Percentiles rank a stretch among this genome's conserved stretches.
These are phyloP conservation scores for Coemansia reversa DNA, from an alignment of 192 early-diverging fungal species.

Conservation along the genomic window DNA sequence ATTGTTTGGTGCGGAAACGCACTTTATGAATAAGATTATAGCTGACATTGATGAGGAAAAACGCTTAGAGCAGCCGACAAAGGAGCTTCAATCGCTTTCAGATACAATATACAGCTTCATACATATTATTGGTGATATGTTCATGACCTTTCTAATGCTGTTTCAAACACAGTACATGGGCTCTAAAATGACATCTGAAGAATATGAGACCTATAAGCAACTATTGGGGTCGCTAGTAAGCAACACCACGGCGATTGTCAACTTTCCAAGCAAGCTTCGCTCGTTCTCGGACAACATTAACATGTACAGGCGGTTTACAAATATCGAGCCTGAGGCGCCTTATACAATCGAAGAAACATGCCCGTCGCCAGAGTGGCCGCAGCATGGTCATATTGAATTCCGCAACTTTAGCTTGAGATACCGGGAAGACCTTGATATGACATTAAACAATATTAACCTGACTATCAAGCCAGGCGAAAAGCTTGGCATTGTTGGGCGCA, in stretches of 20 bases:
- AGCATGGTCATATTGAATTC: constrained; percentile 59
- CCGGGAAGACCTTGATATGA: constrained; percentile 49
- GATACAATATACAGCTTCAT: constrained; percentile 52
- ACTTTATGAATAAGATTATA: constrained; percentile 59
- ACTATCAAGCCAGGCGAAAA: constrained; percentile 53
- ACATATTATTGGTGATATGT: constrained; percentile 46
- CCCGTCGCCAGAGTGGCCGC: constrained; percentile 68
- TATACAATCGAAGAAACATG: constrained; percentile 36
- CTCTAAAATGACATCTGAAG: constrained; percentile 17
- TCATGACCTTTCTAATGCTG: constrained; percentile 13
- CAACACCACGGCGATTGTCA: constrained; percentile 7
- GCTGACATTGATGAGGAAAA: constrained; percentile 62
- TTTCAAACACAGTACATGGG: constrained; percentile 20
- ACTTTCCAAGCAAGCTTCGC: constrained; percentile 12
- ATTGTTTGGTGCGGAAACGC: constrained; percentile 58
- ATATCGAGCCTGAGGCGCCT: constrained; percentile 43
- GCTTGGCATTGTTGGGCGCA: constrained; percentile 65
- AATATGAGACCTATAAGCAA: constrained; percentile 10
- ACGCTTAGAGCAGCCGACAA: constrained; percentile 52
- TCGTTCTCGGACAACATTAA: constrained; percentile 23
- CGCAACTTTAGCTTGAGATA: constrained; percentile 59
- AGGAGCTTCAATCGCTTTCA: constrained; percentile 61
- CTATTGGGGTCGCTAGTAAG: constrained; percentile 5
- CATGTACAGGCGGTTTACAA: constrained; percentile 30
- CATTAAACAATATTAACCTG: constrained; percentile 39